Evolutionary conservation across 768 basidiomycete species (phyloP).

Genomic region (Vararia minispora): DNA sequence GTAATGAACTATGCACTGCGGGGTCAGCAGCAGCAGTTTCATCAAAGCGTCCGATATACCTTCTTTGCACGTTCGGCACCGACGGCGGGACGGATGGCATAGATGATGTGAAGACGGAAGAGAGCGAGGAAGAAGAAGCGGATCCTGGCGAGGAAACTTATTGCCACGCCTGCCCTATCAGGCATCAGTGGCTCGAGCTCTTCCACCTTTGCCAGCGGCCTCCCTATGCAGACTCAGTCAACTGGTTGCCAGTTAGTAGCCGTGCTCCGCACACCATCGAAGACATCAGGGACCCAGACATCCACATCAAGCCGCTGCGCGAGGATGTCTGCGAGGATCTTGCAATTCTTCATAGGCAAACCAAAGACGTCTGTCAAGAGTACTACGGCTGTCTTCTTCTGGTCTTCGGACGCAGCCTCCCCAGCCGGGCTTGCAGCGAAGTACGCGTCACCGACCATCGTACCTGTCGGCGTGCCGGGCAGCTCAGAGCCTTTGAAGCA

Average conservation of each 20-base stretch:
- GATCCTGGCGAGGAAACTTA: conserved; percentile 12
- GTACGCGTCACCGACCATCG: conserved; percentile 32
- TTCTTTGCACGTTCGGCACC: conserved; percentile 17
- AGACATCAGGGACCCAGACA: conserved; percentile 55
- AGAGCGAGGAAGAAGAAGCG: conserved; percentile 15
- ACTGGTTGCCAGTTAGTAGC: no score
- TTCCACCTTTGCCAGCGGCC: conserved; percentile 18
- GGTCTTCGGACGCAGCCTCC: conserved; percentile 2
- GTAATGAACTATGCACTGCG: conserved; percentile 22
- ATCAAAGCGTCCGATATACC: conserved; percentile 11
- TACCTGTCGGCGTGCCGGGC: conserved; percentile 34
- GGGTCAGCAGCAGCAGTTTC: neutral
- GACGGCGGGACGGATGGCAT: conserved; percentile 18
- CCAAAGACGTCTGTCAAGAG: conserved; percentile 50
- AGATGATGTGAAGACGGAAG: conserved; percentile 13
- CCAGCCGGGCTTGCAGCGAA: conserved; percentile 23
- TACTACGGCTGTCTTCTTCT: conserved; percentile 30
- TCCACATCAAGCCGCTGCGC: conserved; percentile 40
- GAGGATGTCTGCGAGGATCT: conserved; percentile 45
- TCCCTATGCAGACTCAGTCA: conserved; percentile 14
- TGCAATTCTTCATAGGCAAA: conserved; percentile 37
- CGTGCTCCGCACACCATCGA: conserved; percentile 32
- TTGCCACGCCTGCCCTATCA: conserved; percentile 19
- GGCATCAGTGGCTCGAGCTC: conserved; percentile 20
- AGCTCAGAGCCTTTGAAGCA: conserved; percentile 33